Conservation (phyloP, 2,329 filamentous ascomycete species). For the Plectosphaerella cucumerina region DNA sequence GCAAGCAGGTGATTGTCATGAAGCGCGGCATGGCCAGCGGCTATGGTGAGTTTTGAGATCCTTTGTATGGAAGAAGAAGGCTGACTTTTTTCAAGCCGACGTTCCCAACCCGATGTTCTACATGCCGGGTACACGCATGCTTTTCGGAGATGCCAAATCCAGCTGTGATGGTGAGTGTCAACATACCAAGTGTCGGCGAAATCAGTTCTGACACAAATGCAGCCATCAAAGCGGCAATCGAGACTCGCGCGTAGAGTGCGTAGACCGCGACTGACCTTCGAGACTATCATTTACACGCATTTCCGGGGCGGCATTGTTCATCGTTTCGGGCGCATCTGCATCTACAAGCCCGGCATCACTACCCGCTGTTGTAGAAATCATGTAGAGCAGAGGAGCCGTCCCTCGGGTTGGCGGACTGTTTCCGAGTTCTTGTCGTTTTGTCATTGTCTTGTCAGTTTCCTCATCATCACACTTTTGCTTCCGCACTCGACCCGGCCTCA, state of each 20-base stretch:
- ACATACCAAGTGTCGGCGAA: no score
- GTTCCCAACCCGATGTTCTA: slow-evolving; percentile 93
- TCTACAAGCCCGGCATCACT: neutral
- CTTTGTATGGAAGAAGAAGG: neutral
- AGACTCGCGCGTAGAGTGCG: slow-evolving; percentile 14
- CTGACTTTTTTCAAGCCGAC: slow-evolving; percentile 53
- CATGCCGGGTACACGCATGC: slow-evolving; percentile 84
- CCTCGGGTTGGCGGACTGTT: no score
- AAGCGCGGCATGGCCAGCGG: slow-evolving; percentile 86
- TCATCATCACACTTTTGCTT: no score
- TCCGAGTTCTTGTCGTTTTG: no score
- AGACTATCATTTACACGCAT: neutral
- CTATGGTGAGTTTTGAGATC: slow-evolving; percentile 57
- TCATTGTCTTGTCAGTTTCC: no score
- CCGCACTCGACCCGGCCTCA: no score
- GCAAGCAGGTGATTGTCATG: slow-evolving; percentile 89
- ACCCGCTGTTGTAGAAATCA: neutral
- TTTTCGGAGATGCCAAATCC: slow-evolving; percentile 85
- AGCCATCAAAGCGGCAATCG: slow-evolving; percentile 38
- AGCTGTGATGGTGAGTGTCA: slow-evolving; percentile 67
- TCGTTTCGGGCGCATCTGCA: neutral
- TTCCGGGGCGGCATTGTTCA: neutral
- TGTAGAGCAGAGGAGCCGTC: neutral
- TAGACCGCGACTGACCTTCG: neutral
- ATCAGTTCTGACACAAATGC: slow-evolving; percentile 11